Conservation (phyloP, 129 eudicot species). For the Arctium lappa region DNA sequence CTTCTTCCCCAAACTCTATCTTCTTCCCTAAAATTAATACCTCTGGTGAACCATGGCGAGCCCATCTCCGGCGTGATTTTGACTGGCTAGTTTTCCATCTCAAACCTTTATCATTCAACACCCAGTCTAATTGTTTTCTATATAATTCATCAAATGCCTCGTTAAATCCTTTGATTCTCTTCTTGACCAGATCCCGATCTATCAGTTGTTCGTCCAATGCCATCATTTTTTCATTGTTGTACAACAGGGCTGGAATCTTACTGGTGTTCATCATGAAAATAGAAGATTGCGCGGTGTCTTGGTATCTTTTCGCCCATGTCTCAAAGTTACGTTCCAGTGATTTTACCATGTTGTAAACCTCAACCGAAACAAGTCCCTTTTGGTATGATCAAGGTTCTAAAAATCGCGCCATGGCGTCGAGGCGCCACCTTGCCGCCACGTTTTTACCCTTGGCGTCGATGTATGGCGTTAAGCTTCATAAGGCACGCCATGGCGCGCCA, state of each 20-base stretch:
- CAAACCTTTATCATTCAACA: constrained; percentile 51
- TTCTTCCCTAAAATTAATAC: no score
- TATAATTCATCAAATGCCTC: constrained; percentile 63
- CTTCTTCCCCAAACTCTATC: no score
- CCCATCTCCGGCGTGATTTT: no score
- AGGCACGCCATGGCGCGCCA: no score
- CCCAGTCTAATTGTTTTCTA: constrained; percentile 65
- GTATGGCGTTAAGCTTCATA: no score
- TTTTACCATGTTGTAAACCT: constrained; percentile 46
- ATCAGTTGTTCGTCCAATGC: constrained; percentile 47
- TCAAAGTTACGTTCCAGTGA: constrained; percentile 64
- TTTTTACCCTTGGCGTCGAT: no score
- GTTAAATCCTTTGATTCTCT: constrained; percentile 47
- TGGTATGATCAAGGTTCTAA: no score
- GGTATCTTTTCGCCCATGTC: constrained; percentile 61
- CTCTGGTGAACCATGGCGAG: no score
- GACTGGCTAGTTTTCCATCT: constrained; percentile 53
- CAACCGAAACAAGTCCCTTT: constrained; percentile 31
- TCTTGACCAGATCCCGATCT: constrained; percentile 37
- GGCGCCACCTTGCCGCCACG: no score
- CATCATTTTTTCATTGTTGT: constrained; percentile 45
- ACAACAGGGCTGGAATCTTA: constrained; percentile 48
- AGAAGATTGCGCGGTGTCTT: constrained; percentile 49
- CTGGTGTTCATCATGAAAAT: constrained; percentile 81
- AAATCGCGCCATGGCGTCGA: no score